phyloP scores from a whole-genome alignment of 345 rosid genomes.

The Psidium guajava region DNA sequence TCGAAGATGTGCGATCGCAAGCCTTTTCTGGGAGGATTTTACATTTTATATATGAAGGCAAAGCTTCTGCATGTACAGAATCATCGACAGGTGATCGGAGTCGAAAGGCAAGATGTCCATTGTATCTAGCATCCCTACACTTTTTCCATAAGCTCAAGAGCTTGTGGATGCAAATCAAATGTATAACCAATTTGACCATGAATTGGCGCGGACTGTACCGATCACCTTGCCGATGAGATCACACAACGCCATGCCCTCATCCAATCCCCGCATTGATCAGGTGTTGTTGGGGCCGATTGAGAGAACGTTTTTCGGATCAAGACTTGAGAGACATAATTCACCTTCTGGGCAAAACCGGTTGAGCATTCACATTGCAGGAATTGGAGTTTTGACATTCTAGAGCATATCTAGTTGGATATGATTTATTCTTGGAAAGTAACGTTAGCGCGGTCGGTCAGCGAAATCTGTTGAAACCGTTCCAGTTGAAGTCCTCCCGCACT shows the following conservation, averaged over 20 bases:
- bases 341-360: background rate
- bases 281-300: accelerated
- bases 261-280: background rate
- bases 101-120: background rate
- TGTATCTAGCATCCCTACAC: background rate
- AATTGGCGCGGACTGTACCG: background rate
- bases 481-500: conserved; percentile 19
- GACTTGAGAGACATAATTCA: background rate
- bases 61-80: background rate
- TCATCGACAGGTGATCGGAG: background rate
- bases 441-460: background rate
- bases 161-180: background rate
- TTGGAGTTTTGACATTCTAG: background rate
- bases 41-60: background rate
- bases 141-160: background rate
- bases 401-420: background rate
- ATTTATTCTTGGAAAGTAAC: background rate
- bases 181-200: background rate
- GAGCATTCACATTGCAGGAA: background rate
- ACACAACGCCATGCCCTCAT: background rate
- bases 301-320: background rate
- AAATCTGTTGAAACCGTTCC: conserved; percentile 29
- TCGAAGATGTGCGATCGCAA: background rate
- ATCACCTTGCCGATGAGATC: background rate
- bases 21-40: background rate